Percentiles rank a stretch among this genome's conserved stretches.
These are phyloP conservation scores for Wallacemonas rigidus DNA, from an alignment of 208 protist species.

Conservation along the genomic window DNA sequence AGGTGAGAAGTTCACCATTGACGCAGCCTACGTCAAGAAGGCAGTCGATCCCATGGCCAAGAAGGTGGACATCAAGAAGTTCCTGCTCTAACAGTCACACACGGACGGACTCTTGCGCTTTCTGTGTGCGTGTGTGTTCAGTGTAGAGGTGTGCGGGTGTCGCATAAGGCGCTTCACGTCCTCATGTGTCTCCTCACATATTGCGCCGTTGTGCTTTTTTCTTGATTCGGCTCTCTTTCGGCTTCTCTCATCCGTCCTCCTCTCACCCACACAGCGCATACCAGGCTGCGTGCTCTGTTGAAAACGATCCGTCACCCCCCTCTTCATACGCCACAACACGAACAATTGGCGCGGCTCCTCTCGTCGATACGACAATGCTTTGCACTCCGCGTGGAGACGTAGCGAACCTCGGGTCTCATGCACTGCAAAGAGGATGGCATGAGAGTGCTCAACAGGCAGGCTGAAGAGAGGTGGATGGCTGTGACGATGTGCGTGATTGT, in stretches of 20 bases:
- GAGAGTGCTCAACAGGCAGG: too few species aligned
- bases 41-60: constrained; percentile 88
- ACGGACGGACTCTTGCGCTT: not conserved
- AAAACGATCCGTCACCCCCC: too few species aligned
- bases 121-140: constrained; percentile 9
- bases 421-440: too few species aligned
- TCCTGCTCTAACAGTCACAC: constrained; percentile 63
- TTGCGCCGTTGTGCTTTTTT: constrained; percentile 9
- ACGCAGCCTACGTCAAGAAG: constrained; percentile 90
- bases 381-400: too few species aligned
- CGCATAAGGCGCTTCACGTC: not conserved
- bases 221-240: not conserved
- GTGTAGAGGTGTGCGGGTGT: too few species aligned
- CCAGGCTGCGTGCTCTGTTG: too few species aligned
- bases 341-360: too few species aligned
- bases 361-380: too few species aligned
- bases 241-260: not conserved
- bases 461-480: too few species aligned
- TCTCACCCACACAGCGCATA: not conserved
- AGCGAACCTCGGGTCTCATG: too few species aligned
- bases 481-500: not conserved
- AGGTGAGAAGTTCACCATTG: constrained; percentile 87
- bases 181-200: constrained; percentile 20
- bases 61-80: constrained; percentile 95
- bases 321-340: too few species aligned